These are phyloP conservation scores for Pholiota adiposa DNA, from an alignment of 1,284 basidiomycete genomes.

Conservation along the genomic window DNA sequence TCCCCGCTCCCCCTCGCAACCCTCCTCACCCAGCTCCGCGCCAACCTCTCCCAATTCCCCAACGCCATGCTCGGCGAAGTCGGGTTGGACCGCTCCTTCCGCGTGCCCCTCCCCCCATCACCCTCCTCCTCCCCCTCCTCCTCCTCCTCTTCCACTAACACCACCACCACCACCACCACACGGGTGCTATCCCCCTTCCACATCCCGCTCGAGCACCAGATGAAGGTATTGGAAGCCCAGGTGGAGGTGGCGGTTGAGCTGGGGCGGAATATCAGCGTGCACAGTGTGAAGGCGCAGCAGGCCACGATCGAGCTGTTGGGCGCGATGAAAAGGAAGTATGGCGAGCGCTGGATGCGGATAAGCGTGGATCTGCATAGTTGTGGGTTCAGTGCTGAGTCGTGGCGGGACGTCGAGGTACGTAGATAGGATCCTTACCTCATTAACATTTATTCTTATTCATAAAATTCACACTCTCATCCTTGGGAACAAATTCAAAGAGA, in stretches of 20 bases:
- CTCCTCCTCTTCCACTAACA: too few relatives aligned
- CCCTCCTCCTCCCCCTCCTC: slow-evolving; percentile 45
- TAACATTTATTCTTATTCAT: too few relatives aligned
- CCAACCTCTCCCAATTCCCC: slow-evolving; percentile 60
- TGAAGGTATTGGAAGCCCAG: slow-evolving; percentile 74
- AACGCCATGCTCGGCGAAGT: slow-evolving; percentile 83
- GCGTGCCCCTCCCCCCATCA: slow-evolving; percentile 68
- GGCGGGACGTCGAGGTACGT: slow-evolving; percentile 67
- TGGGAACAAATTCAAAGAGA: too few relatives aligned
- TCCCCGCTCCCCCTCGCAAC: slow-evolving; percentile 59
- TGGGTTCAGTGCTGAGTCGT: slow-evolving; percentile 70
- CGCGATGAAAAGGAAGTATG: slow-evolving; percentile 55
- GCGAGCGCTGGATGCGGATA: slow-evolving; percentile 56
- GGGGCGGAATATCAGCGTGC: slow-evolving; percentile 72
- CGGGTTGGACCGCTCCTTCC: slow-evolving; percentile 76
- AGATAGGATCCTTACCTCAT: not conserved
- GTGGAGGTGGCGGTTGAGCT: slow-evolving; percentile 77
- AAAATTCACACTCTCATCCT: too few relatives aligned
- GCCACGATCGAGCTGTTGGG: slow-evolving; percentile 66
- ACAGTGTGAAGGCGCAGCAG: slow-evolving; percentile 76
- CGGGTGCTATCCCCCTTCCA: slow-evolving; percentile 68
- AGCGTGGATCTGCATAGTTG: slow-evolving; percentile 83
- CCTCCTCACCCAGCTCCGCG: slow-evolving; percentile 57
- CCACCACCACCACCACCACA: too few relatives aligned
- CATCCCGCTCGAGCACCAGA: slow-evolving; percentile 75